These are phyloP conservation scores for Moelleriella libera DNA, from an alignment of 2,329 filamentous ascomycete genomes.

Conservation along the genomic window DNA sequence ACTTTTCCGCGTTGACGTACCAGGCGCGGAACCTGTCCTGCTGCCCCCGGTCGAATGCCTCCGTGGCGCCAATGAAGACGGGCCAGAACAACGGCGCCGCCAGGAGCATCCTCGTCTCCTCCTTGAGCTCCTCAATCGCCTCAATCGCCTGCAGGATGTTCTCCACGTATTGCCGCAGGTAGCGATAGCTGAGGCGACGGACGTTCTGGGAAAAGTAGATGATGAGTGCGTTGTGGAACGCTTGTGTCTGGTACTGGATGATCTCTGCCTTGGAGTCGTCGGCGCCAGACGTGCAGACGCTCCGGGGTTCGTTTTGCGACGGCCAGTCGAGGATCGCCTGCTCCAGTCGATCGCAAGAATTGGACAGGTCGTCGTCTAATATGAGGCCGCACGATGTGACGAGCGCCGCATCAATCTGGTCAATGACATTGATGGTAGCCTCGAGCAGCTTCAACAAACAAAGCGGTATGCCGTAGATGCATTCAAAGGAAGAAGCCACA, in stretches of 20 bases:
- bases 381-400: neutral
- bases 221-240: neutral
- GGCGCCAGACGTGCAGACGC: neutral
- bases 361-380: neutral
- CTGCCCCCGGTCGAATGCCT: neutral
- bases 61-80: neutral
- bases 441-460: neutral
- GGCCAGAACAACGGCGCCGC: neutral
- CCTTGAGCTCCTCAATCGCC: neutral
- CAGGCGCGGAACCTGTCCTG: neutral
- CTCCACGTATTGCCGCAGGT: neutral
- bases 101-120: neutral
- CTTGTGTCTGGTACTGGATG: neutral
- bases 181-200: neutral
- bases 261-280: neutral
- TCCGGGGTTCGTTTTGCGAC: neutral
- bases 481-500: neutral
- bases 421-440: neutral
- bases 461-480: neutral
- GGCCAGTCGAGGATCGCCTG: neutral
- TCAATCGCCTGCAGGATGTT: neutral
- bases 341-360: neutral
- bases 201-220: neutral
- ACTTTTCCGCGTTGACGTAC: neutral
- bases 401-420: neutral